A percentile compares a stretch with the other conserved stretches of the same genome.
phyloP scores from a whole-genome alignment of 2,329 filamentous ascomycete species.

The Rachicladosporium sp. region DNA sequence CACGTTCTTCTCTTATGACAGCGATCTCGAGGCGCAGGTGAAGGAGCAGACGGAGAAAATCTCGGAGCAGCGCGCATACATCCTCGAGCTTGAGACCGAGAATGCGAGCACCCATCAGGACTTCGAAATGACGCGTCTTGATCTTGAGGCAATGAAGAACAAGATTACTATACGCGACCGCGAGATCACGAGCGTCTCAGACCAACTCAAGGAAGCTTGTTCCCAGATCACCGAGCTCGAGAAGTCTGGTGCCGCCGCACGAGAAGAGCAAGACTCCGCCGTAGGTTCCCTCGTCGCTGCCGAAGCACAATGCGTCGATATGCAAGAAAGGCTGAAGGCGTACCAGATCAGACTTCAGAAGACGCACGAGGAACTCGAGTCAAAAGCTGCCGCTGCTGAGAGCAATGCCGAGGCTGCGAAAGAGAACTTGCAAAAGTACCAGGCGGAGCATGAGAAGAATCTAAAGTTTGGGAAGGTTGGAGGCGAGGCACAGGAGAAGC shows the following conservation, averaged over 20 bases:
- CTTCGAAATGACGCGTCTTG: constrained; percentile 39
- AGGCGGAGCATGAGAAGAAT: constrained; percentile 32
- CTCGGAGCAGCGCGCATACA: constrained; percentile 45
- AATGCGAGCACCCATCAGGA: constrained; percentile 58
- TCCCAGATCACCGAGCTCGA: constrained; percentile 4
- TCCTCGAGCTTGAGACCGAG: constrained; percentile 57
- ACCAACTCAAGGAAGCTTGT: constrained; percentile 31
- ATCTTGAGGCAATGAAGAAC: constrained; percentile 38
- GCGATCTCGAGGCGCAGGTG: constrained; percentile 69
- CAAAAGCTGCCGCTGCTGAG: constrained; percentile 9
- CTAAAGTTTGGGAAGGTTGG: constrained; percentile 37
- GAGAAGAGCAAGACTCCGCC: constrained; percentile 27
- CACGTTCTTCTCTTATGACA: constrained; percentile 87
- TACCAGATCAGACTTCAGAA: constrained; percentile 36
- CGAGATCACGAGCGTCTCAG: constrained; percentile 8
- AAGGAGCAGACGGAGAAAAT: constrained; percentile 59
- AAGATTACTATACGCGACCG: constrained; percentile 13
- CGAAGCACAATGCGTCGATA: constrained; percentile 37
- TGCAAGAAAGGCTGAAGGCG: constrained; percentile 38
- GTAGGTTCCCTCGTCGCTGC: constrained; percentile 16
- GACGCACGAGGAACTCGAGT: constrained; percentile 34
- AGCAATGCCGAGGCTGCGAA: too few species aligned
- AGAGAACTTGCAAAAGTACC: constrained; percentile 23
- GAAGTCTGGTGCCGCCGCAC: constrained; percentile 24
- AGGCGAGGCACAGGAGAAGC: constrained; percentile 38